A percentile compares a stretch with the other conserved stretches of the same genome.
Evolutionary conservation across 495 filamentous ascomycete genomes (phyloP).

Genomic region (Hypomontagnella monticulosa): DNA sequence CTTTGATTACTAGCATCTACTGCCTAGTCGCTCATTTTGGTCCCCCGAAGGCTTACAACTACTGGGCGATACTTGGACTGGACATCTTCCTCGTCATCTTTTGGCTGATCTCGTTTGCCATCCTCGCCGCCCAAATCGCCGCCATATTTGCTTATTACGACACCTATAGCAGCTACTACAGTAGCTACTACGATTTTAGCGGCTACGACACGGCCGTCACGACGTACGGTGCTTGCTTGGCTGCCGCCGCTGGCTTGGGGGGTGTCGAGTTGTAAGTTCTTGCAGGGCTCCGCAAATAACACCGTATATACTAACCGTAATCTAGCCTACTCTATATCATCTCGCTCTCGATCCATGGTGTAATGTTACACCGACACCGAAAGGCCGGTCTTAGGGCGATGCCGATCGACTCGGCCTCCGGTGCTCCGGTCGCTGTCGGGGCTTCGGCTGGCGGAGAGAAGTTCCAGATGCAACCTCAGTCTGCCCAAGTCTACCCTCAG

Average conservation of each 20-base stretch:
- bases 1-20: slow-evolving; percentile 54
- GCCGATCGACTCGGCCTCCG: slow-evolving; percentile 31
- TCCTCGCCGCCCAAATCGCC: slow-evolving; percentile 52
- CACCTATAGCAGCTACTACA: slow-evolving; percentile 36
- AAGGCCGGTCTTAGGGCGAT: slow-evolving; percentile 51
- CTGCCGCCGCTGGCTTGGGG: slow-evolving; percentile 49
- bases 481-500: slow-evolving; percentile 39
- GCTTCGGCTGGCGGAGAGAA: slow-evolving; percentile 17
- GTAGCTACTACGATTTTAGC: slow-evolving; percentile 27
- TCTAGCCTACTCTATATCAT: slow-evolving; percentile 51
- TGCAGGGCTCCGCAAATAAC: neutral
- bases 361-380: slow-evolving; percentile 58
- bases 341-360: slow-evolving; percentile 51
- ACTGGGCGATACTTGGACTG: slow-evolving; percentile 58
- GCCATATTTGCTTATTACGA: slow-evolving; percentile 18
- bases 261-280: slow-evolving; percentile 55
- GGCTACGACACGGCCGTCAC: slow-evolving; percentile 25
- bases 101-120: slow-evolving; percentile 57
- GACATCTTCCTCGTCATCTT: slow-evolving; percentile 57
- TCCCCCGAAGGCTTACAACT: slow-evolving; percentile 54
- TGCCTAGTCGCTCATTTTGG: slow-evolving; percentile 47
- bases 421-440: slow-evolving; percentile 2
- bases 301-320: slow-evolving; percentile 13
- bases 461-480: slow-evolving; percentile 39
- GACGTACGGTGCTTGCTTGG: slow-evolving; percentile 35